Base-by-base conservation (phyloP, 257 asterid species). In the Ajuga chamaepitys region DNA sequence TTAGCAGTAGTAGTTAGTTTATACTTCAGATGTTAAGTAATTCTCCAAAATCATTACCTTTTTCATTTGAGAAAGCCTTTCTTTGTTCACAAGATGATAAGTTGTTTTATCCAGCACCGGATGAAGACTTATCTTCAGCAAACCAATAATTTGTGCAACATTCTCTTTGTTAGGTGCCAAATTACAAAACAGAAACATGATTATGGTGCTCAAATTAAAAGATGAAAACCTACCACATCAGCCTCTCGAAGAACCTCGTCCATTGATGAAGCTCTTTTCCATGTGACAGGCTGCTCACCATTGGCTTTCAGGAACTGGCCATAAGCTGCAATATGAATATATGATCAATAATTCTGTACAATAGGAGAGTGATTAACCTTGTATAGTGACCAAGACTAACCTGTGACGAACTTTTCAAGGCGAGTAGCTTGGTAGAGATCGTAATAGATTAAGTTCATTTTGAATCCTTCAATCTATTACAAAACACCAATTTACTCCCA, bases 361-460 rank as follows among this genome's bases (percentile, higher is more conserved):
- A 32, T 9, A n/a, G 18, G 47, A 54, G 59, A 73, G 1, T 28
- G 42, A 62, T 42, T 16, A 16, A 67, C 37, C 21, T 48, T 35
- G 58, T 48, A 20, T 41, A 50, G 28, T 20, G 54, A 42, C 1
- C 20, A 62, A 58, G 11, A 60, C 86, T 42, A 84, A 72, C 98
- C 98, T 75, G 97, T 87, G 63, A 92, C 89, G 24, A 89, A 92
- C 75, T 92, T 92, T 35, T 92, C 98, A 11, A 92, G 88, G 73
- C 97, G 98, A 13, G 96, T 85, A 66, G 98, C 70, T 80, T 92
- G 98, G 84, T 92, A 92, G 72, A 92, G 88, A 74, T 92, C 98
- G n/a, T 37, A 92, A 87, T 92, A 92, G 60, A 92, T 89, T 62
- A 92, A 81, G 85, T 92, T 92, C 97, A 92, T 92, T 72, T 92